Evolutionary conservation across 495 filamentous ascomycete species (phyloP).

Genomic region (Cercophora sp.): DNA sequence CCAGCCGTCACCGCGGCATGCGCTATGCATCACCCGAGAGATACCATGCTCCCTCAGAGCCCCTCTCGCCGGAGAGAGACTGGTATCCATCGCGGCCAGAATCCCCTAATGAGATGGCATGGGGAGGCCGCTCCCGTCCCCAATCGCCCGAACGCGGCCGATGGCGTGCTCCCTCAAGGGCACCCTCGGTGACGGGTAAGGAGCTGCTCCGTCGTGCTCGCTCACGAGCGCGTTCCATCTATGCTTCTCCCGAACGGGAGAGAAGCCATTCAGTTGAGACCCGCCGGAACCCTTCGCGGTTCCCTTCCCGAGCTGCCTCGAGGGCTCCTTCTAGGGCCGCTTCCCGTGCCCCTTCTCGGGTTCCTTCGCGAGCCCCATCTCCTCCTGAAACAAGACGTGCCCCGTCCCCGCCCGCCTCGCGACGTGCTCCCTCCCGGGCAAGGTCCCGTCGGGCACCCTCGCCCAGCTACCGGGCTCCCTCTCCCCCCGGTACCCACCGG

Average conservation of each 20-base stretch:
- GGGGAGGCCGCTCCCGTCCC: slow-evolving; percentile 1
- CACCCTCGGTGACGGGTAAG: neutral
- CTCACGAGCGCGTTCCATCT: slow-evolving; percentile 1
- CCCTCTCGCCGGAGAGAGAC: slow-evolving; percentile 12
- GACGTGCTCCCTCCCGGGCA: slow-evolving; percentile 1
- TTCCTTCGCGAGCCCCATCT: slow-evolving; percentile 5
- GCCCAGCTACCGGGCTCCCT: slow-evolving; percentile 1
- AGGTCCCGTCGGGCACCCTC: slow-evolving; percentile 5
- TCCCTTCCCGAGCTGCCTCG: slow-evolving; percentile 5
- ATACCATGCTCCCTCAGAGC: slow-evolving; percentile 9
- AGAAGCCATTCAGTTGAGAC: slow-evolving; percentile 11
- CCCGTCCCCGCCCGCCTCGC: slow-evolving; percentile 2
- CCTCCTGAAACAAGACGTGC: slow-evolving; percentile 9
- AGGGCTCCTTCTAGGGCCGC: slow-evolving; percentile 7
- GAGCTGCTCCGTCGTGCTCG: slow-evolving; percentile 10
- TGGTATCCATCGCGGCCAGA: neutral
- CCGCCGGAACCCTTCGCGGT: slow-evolving; percentile 8
- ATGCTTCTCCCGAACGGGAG: slow-evolving; percentile 15
- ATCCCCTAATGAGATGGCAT: neutral
- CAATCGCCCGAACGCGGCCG: slow-evolving; percentile 7
- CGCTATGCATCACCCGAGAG: slow-evolving; percentile 26
- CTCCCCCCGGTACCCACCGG: slow-evolving; percentile 6
- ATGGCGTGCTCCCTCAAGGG: slow-evolving; percentile 7
- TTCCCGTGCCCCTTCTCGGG: slow-evolving; percentile 2
- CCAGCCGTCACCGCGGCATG: slow-evolving; percentile 28